Evolutionary conservation across 1,284 basidiomycete genomes (phyloP).

Genomic region (Ceratorhiza oryzae-sativae): DNA sequence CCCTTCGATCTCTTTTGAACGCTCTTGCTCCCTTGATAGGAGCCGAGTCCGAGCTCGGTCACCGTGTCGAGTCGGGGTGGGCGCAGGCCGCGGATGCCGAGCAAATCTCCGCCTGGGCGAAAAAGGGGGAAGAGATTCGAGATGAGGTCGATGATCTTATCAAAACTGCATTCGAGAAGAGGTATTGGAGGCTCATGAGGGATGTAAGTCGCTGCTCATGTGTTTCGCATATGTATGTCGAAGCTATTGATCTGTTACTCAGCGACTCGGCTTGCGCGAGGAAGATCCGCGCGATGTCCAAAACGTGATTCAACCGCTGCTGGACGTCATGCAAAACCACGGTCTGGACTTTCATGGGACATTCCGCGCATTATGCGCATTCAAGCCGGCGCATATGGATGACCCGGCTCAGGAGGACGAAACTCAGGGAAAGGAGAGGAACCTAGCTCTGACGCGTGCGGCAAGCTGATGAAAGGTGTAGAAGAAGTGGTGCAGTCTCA

Average conservation of each 20-base stretch:
- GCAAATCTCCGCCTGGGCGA: conserved; percentile 67
- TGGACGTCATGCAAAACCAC: conserved; percentile 73
- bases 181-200: conserved; percentile 71
- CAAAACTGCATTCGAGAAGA: conserved; percentile 62
- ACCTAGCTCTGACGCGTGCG: background rate
- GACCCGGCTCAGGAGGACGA: conserved; percentile 9
- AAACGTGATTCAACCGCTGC: conserved; percentile 65
- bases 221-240: background rate
- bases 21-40: conserved; percentile 84
- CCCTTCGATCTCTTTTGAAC: conserved; percentile 75
- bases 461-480: background rate
- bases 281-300: conserved; percentile 65
- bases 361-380: conserved; percentile 73
- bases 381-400: conserved; percentile 57
- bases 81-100: conserved; percentile 61
- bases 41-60: conserved; percentile 67
- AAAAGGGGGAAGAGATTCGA: conserved; percentile 60
- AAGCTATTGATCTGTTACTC: conserved; percentile 5
- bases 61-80: conserved; percentile 69
- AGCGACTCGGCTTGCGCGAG: conserved; percentile 78
- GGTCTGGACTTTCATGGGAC: conserved; percentile 84
- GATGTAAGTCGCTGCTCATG: conserved; percentile 58
- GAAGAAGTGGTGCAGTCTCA: background rate
- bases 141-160: conserved; percentile 66
- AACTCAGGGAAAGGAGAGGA: background rate